Base-by-base conservation (phyloP, 1,284 basidiomycete species). In the Xanthoconium separans region DNA sequence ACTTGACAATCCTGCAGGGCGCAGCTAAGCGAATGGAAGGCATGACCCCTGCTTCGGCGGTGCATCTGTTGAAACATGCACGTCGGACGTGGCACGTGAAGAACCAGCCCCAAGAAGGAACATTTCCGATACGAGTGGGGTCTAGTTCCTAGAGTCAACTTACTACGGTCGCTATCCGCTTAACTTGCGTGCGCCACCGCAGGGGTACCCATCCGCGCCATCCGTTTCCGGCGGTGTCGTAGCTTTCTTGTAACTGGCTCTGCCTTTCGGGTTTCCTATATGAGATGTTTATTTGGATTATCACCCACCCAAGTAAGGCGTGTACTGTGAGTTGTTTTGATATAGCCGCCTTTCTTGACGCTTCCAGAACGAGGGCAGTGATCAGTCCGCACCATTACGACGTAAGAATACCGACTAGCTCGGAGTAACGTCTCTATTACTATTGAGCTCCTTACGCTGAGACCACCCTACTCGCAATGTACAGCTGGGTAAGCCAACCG, bases 21-120 rank as follows among this genome's bases (percentile, higher is more conserved):
- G 86, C 87, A 13, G 91, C 87, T 16, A 91, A 91, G 66, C 76
- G 91, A 33, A 91, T 93, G 84, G 91, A 93, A 63, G 91, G 91
- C 8, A 91, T 93, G 81, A 93, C 91, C 8, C 89, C 91, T 2
- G 78, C 84, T 0, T 82, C 83, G 1, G 73, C 89, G 18, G 76
- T 91, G 9, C 76, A 77, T 42, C 66, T 93, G 29, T 71, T 93
- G 54, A 79, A 79, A 59, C 77, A 89, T 65, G 82, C 87, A 12
- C 84, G 83, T 60, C 65, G 72, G 56, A 73, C 68, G 15, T 70
- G 68, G 66, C 40, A 48, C 47, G 16, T 44, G 22, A 47, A 20
- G 37, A 37, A 31, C 30, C 41, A 24, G 18, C 43, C 43, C 22
- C 29, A 47, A 44, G 36, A 34, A 34, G 39, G 46, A 31, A 15